phyloP scores from a whole-genome alignment of 805 yeast genomes.

The Nakazawaea siamensis region DNA sequence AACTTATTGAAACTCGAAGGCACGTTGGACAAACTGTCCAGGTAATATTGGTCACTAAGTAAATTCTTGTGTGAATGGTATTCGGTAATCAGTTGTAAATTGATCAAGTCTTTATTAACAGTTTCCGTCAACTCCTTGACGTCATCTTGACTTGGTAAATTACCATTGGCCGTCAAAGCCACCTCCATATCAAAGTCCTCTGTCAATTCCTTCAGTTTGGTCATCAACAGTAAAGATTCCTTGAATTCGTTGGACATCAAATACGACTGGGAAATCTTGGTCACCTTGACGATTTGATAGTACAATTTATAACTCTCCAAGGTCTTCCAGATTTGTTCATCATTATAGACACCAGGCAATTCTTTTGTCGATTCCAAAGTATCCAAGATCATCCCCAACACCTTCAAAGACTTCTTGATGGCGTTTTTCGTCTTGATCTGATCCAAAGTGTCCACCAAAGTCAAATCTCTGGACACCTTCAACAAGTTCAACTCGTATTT shows the following conservation, averaged over 20 bases:
- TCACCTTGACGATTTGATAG: constrained; percentile 36
- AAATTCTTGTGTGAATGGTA: constrained; percentile 18
- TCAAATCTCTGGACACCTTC: constrained; percentile 64
- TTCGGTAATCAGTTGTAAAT: constrained; percentile 40
- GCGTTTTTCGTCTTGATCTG: constrained; percentile 14
- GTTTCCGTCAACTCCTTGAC: constrained; percentile 18
- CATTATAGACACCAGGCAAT: constrained; percentile 88
- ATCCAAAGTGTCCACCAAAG: constrained; percentile 31
- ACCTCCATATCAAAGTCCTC: constrained; percentile 73
- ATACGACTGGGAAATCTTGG: constrained; percentile 37
- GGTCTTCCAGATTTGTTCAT: constrained; percentile 54
- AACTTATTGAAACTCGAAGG: constrained; percentile 22
- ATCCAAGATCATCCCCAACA: constrained; percentile 41
- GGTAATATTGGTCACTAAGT: constrained; percentile 17
- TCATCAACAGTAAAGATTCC: constrained; percentile 39
- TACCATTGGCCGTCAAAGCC: constrained; percentile 32
- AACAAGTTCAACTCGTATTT: constrained; percentile 59
- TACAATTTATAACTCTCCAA: constrained; percentile 41
- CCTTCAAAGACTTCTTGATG: constrained; percentile 35
- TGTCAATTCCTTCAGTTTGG: constrained; percentile 20
- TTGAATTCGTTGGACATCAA: constrained; percentile 29
- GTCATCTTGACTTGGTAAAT: constrained; percentile 29
- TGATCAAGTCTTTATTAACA: constrained; percentile 16
- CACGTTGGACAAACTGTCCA: constrained; percentile 22
- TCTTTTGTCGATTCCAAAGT: constrained; percentile 58